Base-by-base conservation (phyloP, 129 eudicot species). In the Artemisia argyi region DNA sequence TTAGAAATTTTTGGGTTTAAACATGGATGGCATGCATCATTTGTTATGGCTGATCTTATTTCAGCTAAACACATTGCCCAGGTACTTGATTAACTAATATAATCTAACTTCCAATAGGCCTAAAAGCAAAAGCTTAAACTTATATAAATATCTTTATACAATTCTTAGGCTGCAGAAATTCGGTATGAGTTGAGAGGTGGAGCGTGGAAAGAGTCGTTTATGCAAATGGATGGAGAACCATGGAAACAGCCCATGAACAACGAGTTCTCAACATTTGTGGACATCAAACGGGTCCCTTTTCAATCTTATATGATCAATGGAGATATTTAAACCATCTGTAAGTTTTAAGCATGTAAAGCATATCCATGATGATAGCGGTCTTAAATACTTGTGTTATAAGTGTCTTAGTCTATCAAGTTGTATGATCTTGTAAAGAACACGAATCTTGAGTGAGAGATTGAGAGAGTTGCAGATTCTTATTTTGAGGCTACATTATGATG, bases 1-100 rank as follows among this genome's bases (percentile, higher is more conserved):
- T 46, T 95, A 53, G 99, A 95, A 86, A 67, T 95, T 53, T 95
- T 95, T 39, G 99, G 99, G 76, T 77, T 95, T 59, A 95, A 95
- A 83, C 99, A 95, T 50, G 99, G 99, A 79, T 95, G 99, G 99
- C 99, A 95, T 80, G 99, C 99, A 68, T 95, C 99, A 15, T 88
- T 95, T 79, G 99, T 95, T 62, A 90, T 95, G 97, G 97, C 61
- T 17, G 99, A 95, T 57, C 90, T 95, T 11, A 90, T 95, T 54
- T 82, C 92, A 53, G 99, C 99, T 65, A 95, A 90, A 80, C 99
- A 95, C 88, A 90, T 95, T 35, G 94, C 99, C 2, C 99, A 95
- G 97, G 99, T 90, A 80, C 19, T 11, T n/a, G 61, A 44, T 65
- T 20, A 12, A 47, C 56, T 49, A 48, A 30, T 35, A 48, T 15